Base-by-base conservation (phyloP, 2,329 filamentous ascomycete genomes). In the Aspergillus quadrilineatus region DNA sequence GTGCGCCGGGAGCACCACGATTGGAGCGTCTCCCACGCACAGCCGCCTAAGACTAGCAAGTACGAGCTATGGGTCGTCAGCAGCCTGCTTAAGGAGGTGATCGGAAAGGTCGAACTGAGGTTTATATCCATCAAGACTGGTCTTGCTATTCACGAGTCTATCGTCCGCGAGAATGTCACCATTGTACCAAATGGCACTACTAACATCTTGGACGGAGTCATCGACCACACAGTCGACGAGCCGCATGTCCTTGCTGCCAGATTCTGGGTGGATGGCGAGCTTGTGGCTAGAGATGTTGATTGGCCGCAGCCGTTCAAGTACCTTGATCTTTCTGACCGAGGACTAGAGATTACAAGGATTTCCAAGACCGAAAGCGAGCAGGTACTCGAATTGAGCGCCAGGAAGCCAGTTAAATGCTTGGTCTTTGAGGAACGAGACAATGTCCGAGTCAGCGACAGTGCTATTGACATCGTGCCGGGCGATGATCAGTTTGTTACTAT, bases 291-390 rank as follows among this genome's bases (percentile, higher is more conserved):
- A 50, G 82, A 85, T 60, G 76, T 81, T 4, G 82, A 85, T 68
- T 85, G 82, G 82, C 82, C 82, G 4, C 82, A 85, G 65, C 82
- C 82, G 43, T 77, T 85, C 62, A 85, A 84, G 70, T 84, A 85
- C 64, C 77, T 85, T 12, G 76, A 80, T 56, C 78, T 85, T 58
- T 74, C 76, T 3, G 73, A 80, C 32, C 77, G 82, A 36, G 79
- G 78, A 15, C 73, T 85, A 1, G 68, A 79, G 53, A 75, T 82
- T 8, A 65, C 62, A 28, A 66, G 71, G 26, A 73, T 74, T n/a
- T 68, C 72, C 41, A 74, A 70, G 43, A 56, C 58, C 3, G 50
- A 55, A 26, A 50, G 61, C 12, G 53, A 62, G 45, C 60, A 63
- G 55, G 61, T 51, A 1, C 76, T 83, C 36, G 63, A 71, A 30